A percentile compares a stretch with the other conserved stretches of the same genome.
These are phyloP conservation scores for barrel medic (Medicago truncatula) DNA, from an alignment of 306 rosid species.

Conservation along the genomic window DNA sequence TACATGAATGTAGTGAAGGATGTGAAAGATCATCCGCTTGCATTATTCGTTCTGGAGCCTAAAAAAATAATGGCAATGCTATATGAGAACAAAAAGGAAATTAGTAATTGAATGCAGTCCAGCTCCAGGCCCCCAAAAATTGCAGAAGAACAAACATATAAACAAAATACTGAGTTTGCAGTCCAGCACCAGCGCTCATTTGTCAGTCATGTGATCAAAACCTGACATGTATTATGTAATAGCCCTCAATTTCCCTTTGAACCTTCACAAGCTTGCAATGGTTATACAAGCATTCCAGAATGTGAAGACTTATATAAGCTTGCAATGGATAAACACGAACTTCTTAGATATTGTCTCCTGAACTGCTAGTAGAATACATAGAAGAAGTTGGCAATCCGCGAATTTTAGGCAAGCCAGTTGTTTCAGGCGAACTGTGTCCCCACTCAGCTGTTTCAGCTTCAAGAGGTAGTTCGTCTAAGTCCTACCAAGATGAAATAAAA, in stretches of 20 bases:
- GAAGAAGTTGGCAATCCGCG: constrained; percentile 72
- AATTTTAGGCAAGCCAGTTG: constrained; percentile 73
- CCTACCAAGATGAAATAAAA: constrained; percentile 55
- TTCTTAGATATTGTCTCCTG: constrained; percentile 26
- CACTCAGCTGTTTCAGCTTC: constrained; percentile 88
- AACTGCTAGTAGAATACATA: constrained; percentile 60
- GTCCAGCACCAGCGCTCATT: constrained; percentile 35
- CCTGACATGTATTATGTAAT: constrained; percentile 46
- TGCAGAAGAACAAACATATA: constrained; percentile 52
- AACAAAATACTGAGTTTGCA: constrained; percentile 44
- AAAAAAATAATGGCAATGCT: constrained; percentile 31
- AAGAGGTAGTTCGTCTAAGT: constrained; percentile 83
- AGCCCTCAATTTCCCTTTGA: constrained; percentile 64
- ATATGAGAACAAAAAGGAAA: constrained; percentile 29
- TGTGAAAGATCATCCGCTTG: constrained; percentile 28
- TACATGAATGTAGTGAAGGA: constrained; percentile 9
- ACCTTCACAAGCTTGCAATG: constrained; percentile 55
- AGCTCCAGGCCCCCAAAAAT: constrained; percentile 41
- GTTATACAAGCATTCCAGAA: constrained; percentile 66
- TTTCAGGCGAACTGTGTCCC: constrained; percentile 73
- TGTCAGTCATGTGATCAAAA: constrained; percentile 51
- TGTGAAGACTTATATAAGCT: constrained; percentile 58
- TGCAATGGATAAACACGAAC: constrained; percentile 38
- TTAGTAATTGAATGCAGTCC: constrained; percentile 41
- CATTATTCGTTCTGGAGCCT: constrained; percentile 46